Conservation (phyloP, 345 rosid species). For the Xanthoceras sorbifolium region DNA sequence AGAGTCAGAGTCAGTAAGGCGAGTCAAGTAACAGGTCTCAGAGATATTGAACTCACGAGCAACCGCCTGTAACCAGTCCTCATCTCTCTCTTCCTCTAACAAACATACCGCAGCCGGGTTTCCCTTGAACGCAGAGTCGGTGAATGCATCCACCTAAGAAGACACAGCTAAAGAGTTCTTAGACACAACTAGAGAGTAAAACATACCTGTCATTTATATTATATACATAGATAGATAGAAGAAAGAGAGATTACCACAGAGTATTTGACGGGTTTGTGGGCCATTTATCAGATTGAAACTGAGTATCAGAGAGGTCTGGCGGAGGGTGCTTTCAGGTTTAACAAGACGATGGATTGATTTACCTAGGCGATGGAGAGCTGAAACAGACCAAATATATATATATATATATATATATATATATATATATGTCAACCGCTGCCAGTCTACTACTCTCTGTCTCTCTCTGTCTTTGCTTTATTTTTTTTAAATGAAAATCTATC, state of each 20-base stretch:
- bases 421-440: no score
- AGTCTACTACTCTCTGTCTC: no score
- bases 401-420: no score
- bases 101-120: conserved; percentile 87
- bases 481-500: no score
- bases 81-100: conserved; percentile 62
- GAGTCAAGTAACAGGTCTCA: conserved; percentile 48
- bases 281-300: conserved; percentile 24
- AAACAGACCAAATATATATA: no score
- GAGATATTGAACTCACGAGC: conserved; percentile 65
- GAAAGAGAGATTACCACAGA: conserved; percentile 33
- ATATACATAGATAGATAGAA: no score
- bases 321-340: not conserved
- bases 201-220: no score
- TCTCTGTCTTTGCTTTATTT: no score
- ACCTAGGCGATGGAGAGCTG: no score
- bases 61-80: conserved; percentile 64
- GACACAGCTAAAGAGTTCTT: no score
- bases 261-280: conserved; percentile 43
- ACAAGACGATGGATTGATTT: not conserved
- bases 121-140: conserved; percentile 71
- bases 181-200: not conserved
- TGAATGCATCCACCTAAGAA: conserved; percentile 71
- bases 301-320: not conserved
- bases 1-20: conserved; percentile 17